Evolutionary conservation across 306 rosid genomes (phyloP), one percentile per base, ranked within the genome.

Genomic region (Vicia faba): DNA sequence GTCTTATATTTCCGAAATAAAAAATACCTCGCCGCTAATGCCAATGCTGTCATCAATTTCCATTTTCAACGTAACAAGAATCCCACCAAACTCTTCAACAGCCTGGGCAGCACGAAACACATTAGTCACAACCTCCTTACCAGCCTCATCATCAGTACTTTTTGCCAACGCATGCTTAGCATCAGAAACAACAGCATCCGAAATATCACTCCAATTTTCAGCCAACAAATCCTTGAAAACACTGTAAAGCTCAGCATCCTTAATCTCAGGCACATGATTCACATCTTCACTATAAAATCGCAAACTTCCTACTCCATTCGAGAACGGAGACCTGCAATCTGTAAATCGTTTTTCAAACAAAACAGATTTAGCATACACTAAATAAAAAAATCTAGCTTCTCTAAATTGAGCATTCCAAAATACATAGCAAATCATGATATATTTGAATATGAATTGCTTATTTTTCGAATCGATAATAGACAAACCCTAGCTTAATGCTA

Each of bases 151-250:
- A 13, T 84, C 95, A 5, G 96, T 85, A 45, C 25, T 84, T 78
- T 76, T 76, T 18, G 97, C 83, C 61, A 95, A 75, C 0, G 91
- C 96, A 1, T 74, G 51, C 83, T 88, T 85, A 15, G 69, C 92
- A 9, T 76, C 86, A 43, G 68, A 11, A 66, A 88, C 36, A 2
- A 86, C 66, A 70, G 80, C 1, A 14, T 70, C 71, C 0, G 89
- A 83, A 48, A 95, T 83, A 11, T 79, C 72, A 54, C 82, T 89
- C 97, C 97, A 95, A 68, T 55, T 81, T 56, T 46, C 82, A 56
- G 97, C 97, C 83, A 95, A 35, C 84, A 95, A 90, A 77, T 86
- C 95, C 83, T 88, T 90, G 86, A 95, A 90, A 53, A 50, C 91
- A 35, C 58, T 70, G 12, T 44, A 77, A 70, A 95, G 89, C 43